Evolutionary conservation across 106 monocot genomes (phyloP).

Genomic region (Dioscorea dumetorum): DNA sequence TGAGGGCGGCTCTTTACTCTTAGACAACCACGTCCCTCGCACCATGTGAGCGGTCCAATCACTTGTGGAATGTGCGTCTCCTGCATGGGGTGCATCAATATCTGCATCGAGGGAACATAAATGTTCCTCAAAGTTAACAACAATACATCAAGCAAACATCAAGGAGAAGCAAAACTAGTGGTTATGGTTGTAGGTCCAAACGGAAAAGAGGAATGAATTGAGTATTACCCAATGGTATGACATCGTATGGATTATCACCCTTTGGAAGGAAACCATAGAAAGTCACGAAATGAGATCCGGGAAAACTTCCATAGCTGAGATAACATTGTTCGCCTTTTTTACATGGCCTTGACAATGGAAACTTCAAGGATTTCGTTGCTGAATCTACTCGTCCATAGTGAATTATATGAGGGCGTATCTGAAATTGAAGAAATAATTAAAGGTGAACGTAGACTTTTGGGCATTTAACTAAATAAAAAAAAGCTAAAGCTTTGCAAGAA

Average conservation of each 20-base stretch:
- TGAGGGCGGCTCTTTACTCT: constrained; percentile 22
- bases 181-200: no score
- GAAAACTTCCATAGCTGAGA: constrained; percentile 81
- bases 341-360: constrained; percentile 72
- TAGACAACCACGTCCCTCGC: constrained; percentile 83
- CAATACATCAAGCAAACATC: no score
- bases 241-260: constrained; percentile 81
- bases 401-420: constrained; percentile 82
- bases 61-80: constrained; percentile 16
- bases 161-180: no score
- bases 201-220: no score
- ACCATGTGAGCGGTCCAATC: constrained; percentile 67
- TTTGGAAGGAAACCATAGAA: constrained; percentile 93
- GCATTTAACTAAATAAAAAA: no score
- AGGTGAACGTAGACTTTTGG: no score
- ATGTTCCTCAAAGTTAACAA: no score
- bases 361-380: constrained; percentile 68
- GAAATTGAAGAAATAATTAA: constrained; percentile 15
- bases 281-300: constrained; percentile 80
- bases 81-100: constrained; percentile 36
- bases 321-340: constrained; percentile 82
- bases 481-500: no score
- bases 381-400: constrained; percentile 75
- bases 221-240: constrained; percentile 80
- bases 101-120: constrained; percentile 22